Percentiles rank a stretch among this genome's conserved stretches.
phyloP scores from a whole-genome alignment of 2,329 filamentous ascomycete species.

The Aspergillus tanneri region DNA sequence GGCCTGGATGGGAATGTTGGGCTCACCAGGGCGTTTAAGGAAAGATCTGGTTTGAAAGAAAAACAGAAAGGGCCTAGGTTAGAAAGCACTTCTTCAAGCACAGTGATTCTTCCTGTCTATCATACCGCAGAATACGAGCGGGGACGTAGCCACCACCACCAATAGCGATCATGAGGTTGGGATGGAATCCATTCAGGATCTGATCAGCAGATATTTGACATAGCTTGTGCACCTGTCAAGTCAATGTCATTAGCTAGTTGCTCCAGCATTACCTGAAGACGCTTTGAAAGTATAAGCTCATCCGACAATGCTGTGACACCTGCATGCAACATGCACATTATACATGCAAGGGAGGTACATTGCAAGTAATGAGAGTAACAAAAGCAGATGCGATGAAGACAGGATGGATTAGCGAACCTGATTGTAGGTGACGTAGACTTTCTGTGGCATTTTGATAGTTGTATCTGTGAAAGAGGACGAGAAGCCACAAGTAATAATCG shows the following conservation, averaged over 20 bases:
- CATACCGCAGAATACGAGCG: constrained; percentile 82
- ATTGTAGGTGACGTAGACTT: constrained; percentile 89
- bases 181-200: constrained; percentile 83
- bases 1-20: constrained; percentile 98
- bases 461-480: background rate
- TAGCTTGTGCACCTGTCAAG: constrained; percentile 83
- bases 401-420: constrained; percentile 64
- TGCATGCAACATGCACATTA: background rate
- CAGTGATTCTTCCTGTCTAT: background rate
- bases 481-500: too few species aligned
- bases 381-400: background rate
- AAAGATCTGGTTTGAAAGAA: constrained; percentile 62
- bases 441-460: constrained; percentile 67
- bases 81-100: background rate
- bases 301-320: background rate
- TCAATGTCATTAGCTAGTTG: constrained; percentile 13
- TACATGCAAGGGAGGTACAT: background rate
- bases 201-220: constrained; percentile 80
- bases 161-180: constrained; percentile 97
- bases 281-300: background rate
- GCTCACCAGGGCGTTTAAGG: constrained; percentile 79
- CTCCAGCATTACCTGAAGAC: constrained; percentile 4
- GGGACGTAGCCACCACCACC: constrained; percentile 97
- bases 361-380: background rate
- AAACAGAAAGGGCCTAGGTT: too few species aligned